phyloP scores from a whole-genome alignment of 441 rosid species.

The Pelargonium australe region DNA sequence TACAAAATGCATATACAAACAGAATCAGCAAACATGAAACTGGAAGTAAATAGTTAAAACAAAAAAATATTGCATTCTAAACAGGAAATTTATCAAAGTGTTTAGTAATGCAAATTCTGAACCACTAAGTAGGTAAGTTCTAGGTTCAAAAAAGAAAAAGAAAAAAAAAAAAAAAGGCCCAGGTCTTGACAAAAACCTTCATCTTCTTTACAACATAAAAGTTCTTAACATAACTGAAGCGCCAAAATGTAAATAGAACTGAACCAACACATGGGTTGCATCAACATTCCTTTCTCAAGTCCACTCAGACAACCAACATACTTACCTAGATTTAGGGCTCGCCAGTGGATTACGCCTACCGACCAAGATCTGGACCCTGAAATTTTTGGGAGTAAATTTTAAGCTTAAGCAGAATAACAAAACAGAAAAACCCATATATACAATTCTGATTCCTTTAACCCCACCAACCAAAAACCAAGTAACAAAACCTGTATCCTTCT shows the following conservation, averaged over 20 bases:
- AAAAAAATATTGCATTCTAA: too few species aligned
- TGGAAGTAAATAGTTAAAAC: too few species aligned
- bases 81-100: too few species aligned
- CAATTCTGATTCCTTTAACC: conserved; percentile 12
- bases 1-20: too few species aligned
- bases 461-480: conserved; percentile 15
- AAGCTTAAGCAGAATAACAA: conserved; percentile 22
- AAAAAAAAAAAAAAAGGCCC: neutral
- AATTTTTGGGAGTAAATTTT: conserved; percentile 37
- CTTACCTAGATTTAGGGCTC: conserved; percentile 29
- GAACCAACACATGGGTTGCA: neutral
- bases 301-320: conserved; percentile 14
- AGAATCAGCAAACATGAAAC: too few species aligned
- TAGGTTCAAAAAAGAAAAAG: conserved; percentile 11
- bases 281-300: conserved; percentile 19
- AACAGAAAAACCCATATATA: conserved; percentile 21
- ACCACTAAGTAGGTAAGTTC: conserved; percentile 14
- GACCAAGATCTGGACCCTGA: conserved; percentile 43
- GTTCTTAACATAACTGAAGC: conserved; percentile 17
- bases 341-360: conserved; percentile 28
- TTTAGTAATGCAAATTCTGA: conserved; percentile 16
- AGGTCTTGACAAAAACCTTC: conserved; percentile 9
- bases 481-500: conserved; percentile 18
- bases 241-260: conserved; percentile 10
- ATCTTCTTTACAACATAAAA: conserved; percentile 17